Conservation (phyloP, 306 rosid genomes). For the Quercus suber region DNA sequence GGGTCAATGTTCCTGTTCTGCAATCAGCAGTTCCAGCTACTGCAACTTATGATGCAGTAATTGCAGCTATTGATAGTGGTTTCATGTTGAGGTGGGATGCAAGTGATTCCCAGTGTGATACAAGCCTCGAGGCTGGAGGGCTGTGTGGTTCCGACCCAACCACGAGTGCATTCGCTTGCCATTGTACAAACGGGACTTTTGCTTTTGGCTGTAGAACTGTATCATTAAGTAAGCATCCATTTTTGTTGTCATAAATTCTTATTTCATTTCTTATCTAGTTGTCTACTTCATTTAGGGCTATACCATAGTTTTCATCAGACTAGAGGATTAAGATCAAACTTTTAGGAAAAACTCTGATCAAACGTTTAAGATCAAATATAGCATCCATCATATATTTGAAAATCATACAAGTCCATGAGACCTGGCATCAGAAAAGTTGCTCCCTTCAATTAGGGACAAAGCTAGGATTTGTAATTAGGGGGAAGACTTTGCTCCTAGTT, state of each 20-base stretch:
- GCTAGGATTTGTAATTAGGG: no score
- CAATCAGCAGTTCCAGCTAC: conserved; percentile 16
- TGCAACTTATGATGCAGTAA: conserved; percentile 17
- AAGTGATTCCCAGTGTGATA: conserved; percentile 32
- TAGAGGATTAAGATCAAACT: not conserved
- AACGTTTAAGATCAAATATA: not conserved
- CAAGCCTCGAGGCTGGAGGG: conserved; percentile 41
- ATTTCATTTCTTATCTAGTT: not conserved
- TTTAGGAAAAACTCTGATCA: not conserved
- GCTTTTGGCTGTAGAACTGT: conserved; percentile 20
- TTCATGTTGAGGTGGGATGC: conserved; percentile 48
- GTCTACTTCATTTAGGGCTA: not conserved
- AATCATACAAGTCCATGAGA: no score
- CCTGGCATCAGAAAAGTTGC: no score
- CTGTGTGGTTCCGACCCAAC: conserved; percentile 37
- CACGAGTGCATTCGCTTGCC: conserved; percentile 46
- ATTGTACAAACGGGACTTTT: conserved; percentile 38
- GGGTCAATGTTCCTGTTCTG: conserved; percentile 29
- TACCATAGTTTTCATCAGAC: not conserved
- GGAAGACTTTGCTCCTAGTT: no score
- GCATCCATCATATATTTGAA: no score
- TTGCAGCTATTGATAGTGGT: conserved; percentile 35
- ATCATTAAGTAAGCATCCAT: conserved; percentile 17
- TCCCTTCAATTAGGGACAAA: not conserved
- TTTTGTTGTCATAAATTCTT: not conserved